A percentile compares a stretch with the other conserved stretches of the same genome.
These are phyloP conservation scores for Fremontodendron californicum DNA, from an alignment of 345 rosid genomes.

Conservation along the genomic window DNA sequence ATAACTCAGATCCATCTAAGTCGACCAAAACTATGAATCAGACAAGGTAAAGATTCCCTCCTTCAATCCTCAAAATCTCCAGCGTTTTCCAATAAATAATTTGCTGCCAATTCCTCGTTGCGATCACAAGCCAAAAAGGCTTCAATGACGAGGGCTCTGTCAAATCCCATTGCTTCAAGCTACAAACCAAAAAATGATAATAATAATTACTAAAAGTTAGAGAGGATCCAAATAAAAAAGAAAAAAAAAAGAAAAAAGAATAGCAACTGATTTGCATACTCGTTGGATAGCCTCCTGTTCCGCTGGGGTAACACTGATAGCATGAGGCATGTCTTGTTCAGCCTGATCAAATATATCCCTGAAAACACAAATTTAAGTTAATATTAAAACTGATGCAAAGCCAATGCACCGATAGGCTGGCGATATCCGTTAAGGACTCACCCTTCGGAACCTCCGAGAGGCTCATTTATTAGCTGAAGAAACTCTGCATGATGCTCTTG, in stretches of 20 bases:
- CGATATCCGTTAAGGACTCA: slow-evolving; percentile 30
- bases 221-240: background rate
- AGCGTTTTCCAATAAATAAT: slow-evolving; percentile 85
- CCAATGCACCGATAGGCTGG: background rate
- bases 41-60: background rate
- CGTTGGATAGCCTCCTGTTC: slow-evolving; percentile 91
- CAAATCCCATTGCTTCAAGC: slow-evolving; percentile 99
- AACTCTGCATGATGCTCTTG: slow-evolving; percentile 94
- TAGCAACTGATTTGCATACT: slow-evolving; percentile 32
- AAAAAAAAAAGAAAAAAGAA: background rate
- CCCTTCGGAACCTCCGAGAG: slow-evolving; percentile 90
- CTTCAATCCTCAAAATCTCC: slow-evolving; percentile 90
- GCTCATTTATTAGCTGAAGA: slow-evolving; percentile 91
- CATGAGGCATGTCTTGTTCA: slow-evolving; percentile 90
- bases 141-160: slow-evolving; percentile 85
- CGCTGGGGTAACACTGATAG: slow-evolving; percentile 83
- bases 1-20: slow-evolving; percentile 1
- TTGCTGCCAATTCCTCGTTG: slow-evolving; percentile 95
- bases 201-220: background rate
- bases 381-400: background rate
- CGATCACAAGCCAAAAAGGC: slow-evolving; percentile 99
- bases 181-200: slow-evolving; percentile 10
- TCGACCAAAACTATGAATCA: slow-evolving; percentile 20
- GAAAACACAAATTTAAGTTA: slow-evolving; percentile 3
- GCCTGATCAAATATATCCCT: slow-evolving; percentile 87